Evolutionary conservation across 768 basidiomycete species (phyloP), one percentile per base, ranked within the genome.

Genomic region (Sutorius australiensis): DNA sequence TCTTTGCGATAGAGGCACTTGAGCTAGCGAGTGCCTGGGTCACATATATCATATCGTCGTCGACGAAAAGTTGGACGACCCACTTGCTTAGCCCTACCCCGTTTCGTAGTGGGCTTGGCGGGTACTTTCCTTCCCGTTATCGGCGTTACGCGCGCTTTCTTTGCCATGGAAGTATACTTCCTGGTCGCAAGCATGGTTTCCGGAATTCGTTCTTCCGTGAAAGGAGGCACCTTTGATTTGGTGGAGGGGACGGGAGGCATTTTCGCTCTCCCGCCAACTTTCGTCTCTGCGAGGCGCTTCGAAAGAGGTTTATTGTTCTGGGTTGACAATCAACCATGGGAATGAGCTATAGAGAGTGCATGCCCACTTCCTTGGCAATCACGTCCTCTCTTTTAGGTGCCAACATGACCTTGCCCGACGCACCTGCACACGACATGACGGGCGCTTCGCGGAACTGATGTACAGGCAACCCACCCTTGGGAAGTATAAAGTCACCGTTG

Each of bases 401-500:
- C 32, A 69, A 38, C 41, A 58, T 67, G 10, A 69, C 56, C 50
- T 69, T 67, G 24, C 65, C 65, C 7, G 62, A 65, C 21, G 65
- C 57, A 21, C 66, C 67, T 67, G 33, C 19, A 32, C 8, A 37
- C 6, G 16, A 46, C 21, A 5, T 19, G 7, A 27, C 46, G 16
- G 37, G 10, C 24, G 33, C 33, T 5, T 6, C 2, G 3, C 3
- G 4, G 3, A n/a, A 24, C 11, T 5, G 6, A 46, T 28, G 5
- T 30, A 43, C 17, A 19, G 17, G 38, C 27, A 46, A 48, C 53
- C 16, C n/a, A 57, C 65, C 84, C 69, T 83, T 85, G 45, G 84
- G 85, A 24, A 86, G 73, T 19, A 71, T 59, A 65, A 86, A 83
- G 33, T 72, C 66, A 32, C 78, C 79, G 47, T 73, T 74, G 56